These are phyloP conservation scores for Colletotrichum euphorbiae DNA, from an alignment of 2,329 filamentous ascomycete species.

Conservation along the genomic window DNA sequence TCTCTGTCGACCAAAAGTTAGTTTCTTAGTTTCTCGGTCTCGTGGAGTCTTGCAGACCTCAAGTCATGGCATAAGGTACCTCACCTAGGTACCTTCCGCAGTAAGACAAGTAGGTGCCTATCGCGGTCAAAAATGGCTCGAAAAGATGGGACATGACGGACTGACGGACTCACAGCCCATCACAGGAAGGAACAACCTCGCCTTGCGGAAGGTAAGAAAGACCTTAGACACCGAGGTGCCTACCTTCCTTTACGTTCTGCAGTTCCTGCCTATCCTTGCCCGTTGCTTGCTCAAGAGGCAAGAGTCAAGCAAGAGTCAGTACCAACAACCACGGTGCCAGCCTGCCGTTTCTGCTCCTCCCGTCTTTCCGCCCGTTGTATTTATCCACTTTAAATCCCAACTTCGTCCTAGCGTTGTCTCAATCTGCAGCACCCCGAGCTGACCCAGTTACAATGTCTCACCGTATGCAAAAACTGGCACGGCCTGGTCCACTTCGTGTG, in stretches of 20 bases:
- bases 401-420: slow-evolving; percentile 3
- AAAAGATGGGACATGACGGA: too few species aligned
- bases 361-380: too few species aligned
- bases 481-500: slow-evolving; percentile 9
- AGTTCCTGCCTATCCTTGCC: slow-evolving; percentile 14
- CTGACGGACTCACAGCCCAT: too few species aligned
- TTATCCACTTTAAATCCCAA: not conserved
- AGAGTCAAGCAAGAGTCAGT: not conserved
- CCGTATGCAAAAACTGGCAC: not conserved
- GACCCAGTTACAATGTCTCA: slow-evolving; percentile 25
- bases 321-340: not conserved
- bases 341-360: slow-evolving; percentile 2
- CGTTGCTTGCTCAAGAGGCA: not conserved
- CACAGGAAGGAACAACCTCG: too few species aligned
- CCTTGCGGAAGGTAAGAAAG: too few species aligned
- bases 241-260: not conserved
- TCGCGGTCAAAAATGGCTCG: too few species aligned
- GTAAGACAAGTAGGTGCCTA: too few species aligned
- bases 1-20: not conserved
- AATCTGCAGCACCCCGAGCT: slow-evolving; percentile 22
- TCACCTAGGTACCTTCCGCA: too few species aligned
- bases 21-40: not conserved
- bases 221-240: too few species aligned
- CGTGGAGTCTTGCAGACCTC: not conserved
- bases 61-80: too few species aligned